Evolutionary conservation across 2,329 filamentous ascomycete species (phyloP).

Genomic region (Talaromyces sp.): DNA sequence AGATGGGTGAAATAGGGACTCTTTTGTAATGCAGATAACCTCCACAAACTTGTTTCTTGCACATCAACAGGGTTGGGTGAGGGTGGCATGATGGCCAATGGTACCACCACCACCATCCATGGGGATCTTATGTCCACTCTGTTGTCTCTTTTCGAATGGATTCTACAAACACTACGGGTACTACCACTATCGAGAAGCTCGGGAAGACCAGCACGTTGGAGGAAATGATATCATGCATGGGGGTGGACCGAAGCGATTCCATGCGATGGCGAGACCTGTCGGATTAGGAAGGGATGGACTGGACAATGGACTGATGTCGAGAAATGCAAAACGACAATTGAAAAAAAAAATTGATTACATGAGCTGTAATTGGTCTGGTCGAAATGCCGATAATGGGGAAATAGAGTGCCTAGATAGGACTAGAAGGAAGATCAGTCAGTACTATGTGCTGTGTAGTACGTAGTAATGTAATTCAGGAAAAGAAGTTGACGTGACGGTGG

Average conservation of each 20-base stretch:
- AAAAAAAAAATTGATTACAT: background rate
- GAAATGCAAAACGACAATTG: background rate
- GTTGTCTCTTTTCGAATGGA: background rate
- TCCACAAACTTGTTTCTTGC: too few species aligned
- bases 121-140: background rate
- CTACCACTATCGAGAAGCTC: background rate
- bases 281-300: background rate
- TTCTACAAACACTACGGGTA: background rate
- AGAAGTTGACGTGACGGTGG: too few species aligned
- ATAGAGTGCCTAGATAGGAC: background rate
- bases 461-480: too few species aligned
- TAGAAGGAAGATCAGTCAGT: background rate
- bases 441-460: too few species aligned
- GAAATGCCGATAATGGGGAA: background rate
- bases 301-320: too few species aligned
- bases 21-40: background rate
- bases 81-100: too few species aligned
- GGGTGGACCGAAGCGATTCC: background rate
- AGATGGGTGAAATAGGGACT: background rate
- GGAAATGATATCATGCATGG: constrained; percentile 1
- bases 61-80: too few species aligned
- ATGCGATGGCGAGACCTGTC: background rate
- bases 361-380: background rate
- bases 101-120: too few species aligned
- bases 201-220: background rate